These are phyloP conservation scores for Cladophialophora psammophila DNA, from an alignment of 2,329 filamentous ascomycete genomes.

Conservation along the genomic window DNA sequence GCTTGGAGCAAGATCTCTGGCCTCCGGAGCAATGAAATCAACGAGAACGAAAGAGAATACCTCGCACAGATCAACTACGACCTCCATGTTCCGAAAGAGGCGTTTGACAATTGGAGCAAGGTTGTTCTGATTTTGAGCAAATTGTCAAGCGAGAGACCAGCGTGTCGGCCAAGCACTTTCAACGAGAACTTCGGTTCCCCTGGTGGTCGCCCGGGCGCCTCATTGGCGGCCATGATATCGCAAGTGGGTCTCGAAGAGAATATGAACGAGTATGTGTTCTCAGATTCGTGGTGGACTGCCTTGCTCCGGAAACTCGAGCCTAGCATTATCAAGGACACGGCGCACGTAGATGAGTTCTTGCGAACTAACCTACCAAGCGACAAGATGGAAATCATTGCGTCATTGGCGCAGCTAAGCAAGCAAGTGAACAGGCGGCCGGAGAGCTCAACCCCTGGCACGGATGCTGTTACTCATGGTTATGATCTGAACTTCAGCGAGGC, in stretches of 20 bases:
- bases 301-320: slow-evolving; percentile 33
- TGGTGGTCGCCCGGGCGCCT: slow-evolving; percentile 23
- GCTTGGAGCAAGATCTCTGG: slow-evolving; percentile 99
- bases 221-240: slow-evolving; percentile 31
- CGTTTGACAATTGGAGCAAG: slow-evolving; percentile 93
- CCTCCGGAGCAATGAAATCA: slow-evolving; percentile 91
- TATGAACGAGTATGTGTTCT: slow-evolving; percentile 14
- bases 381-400: slow-evolving; percentile 19
- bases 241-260: slow-evolving; percentile 27
- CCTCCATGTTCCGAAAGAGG: slow-evolving; percentile 86
- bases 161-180: slow-evolving; percentile 12
- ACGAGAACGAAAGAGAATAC: slow-evolving; percentile 94
- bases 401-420: slow-evolving; percentile 12
- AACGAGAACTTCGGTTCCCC: slow-evolving; percentile 19
- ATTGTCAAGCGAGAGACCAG: slow-evolving; percentile 33
- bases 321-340: slow-evolving; percentile 30
- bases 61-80: slow-evolving; percentile 91
- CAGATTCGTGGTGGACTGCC: slow-evolving; percentile 33
- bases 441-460: slow-evolving; percentile 9
- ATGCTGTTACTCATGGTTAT: slow-evolving; percentile 13
- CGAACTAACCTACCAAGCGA: slow-evolving; percentile 21
- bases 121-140: slow-evolving; percentile 71
- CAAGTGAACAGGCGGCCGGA: slow-evolving; percentile 13
- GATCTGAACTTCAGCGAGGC: slow-evolving; percentile 36
- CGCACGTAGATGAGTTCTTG: slow-evolving; percentile 30